Evolutionary conservation across 495 filamentous ascomycete genomes (phyloP), one percentile per base, ranked within the genome.

Genomic region (Penicillium subrubescens): DNA sequence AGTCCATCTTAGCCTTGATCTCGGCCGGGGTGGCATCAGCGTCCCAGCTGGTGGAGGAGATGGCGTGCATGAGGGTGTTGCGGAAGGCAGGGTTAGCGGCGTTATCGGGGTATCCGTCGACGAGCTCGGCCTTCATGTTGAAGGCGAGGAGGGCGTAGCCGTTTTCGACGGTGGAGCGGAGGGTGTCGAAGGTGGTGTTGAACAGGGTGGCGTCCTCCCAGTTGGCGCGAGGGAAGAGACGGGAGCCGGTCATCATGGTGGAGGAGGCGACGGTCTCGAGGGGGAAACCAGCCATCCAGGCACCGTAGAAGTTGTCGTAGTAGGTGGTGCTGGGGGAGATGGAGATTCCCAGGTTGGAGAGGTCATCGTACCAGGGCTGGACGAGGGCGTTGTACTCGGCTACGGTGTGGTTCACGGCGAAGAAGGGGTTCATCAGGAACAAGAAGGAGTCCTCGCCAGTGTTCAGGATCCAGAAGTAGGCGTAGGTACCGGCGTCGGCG

Each of bases 61-160:
- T 83, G 19, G 77, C 81, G 64, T 87, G 85, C 77, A 87, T 77
- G 8, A 83, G 76, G 14, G 82, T 77, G 0, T 77, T 61, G 27
- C 86, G 79, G 79, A 81, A 87, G 8, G 85, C 86, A 0, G 84
- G 85, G 71, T 84, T 84, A 5, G 84, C 82, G 1, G 83, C 75
- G 65, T 73, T 82, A 10, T 77, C 69, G 25, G 71, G 31, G 58
- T 66, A 65, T 5, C 69, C 69, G 1, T 35, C 5, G 59, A 59
- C 15, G 2, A 73, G 62, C 46, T 79, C 81, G 1, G 80, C 73
- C 29, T 76, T 77, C 63, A 85, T 75, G 68, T 85, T 84, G 65
- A 82, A 84, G 23, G 77, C 82, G 37, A 84, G 77, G 14, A 85
- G 68, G 15, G 75, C 57, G 43, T 74, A 75, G 27, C 82, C 84